Evolutionary conservation across 306 rosid genomes (phyloP).

Genomic region (Ammopiptanthus mongolicus): DNA sequence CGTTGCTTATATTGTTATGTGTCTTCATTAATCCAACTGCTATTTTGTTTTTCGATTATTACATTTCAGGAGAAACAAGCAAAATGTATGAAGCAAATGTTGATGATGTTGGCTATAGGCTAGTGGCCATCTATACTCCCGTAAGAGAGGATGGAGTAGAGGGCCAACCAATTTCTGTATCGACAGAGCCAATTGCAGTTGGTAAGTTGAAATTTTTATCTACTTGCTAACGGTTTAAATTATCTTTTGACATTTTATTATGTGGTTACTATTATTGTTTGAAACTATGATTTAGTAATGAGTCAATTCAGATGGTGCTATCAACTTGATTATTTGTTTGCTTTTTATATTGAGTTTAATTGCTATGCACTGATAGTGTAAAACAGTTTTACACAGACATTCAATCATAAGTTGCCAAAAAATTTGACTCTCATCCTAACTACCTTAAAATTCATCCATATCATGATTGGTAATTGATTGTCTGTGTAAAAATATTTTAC

Average conservation of each 20-base stretch:
- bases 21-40: background rate
- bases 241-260: background rate
- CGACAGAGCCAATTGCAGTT: constrained; percentile 91
- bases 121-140: constrained; percentile 93
- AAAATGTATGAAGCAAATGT: constrained; percentile 96
- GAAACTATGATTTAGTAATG: background rate
- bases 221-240: constrained; percentile 6
- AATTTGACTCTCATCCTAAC: too few relatives aligned
- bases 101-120: constrained; percentile 93
- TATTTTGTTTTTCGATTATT: background rate
- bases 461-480: too few relatives aligned
- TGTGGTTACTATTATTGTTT: background rate
- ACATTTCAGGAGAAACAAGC: constrained; percentile 76
- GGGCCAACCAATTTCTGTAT: constrained; percentile 85
- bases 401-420: too few relatives aligned
- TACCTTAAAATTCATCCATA: too few relatives aligned
- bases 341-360: too few relatives aligned
- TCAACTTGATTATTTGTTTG: background rate
- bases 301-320: background rate
- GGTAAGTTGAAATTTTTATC: constrained; percentile 48
- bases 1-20: background rate
- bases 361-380: too few relatives aligned
- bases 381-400: too few relatives aligned
- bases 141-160: constrained; percentile 93
- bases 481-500: too few relatives aligned